phyloP scores from a whole-genome alignment of 164 flowering plant species.

The Litsea cubeba region DNA sequence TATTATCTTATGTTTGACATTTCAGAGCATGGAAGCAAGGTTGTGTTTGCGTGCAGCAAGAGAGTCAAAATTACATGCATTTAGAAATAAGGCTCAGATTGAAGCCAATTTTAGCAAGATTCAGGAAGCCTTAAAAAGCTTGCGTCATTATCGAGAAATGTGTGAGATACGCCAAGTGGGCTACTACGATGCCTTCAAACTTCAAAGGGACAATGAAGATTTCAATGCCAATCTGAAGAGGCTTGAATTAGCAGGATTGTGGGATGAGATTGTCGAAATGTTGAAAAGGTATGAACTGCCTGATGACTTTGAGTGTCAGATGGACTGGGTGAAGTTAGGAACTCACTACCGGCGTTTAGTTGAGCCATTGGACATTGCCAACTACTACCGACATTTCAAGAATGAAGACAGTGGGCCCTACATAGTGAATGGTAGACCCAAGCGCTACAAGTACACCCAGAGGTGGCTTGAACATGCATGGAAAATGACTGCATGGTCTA shows the following conservation, averaged over 20 bases:
- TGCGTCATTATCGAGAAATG: constrained; percentile 35
- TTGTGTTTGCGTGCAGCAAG: constrained; percentile 69
- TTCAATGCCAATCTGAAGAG: constrained; percentile 62
- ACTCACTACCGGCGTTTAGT: constrained; percentile 54
- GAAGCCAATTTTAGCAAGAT: constrained; percentile 34
- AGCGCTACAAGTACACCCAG: constrained; percentile 60
- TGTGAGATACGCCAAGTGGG: constrained; percentile 37
- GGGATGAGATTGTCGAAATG: constrained; percentile 78
- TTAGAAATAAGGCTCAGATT: constrained; percentile 36
- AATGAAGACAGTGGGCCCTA: constrained; percentile 70
- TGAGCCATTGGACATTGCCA: constrained; percentile 87
- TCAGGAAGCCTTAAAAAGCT: constrained; percentile 17
- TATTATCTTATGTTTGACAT: constrained; percentile 1
- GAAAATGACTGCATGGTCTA: constrained; percentile 10
- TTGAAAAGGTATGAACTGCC: constrained; percentile 60
- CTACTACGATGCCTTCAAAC: constrained; percentile 72
- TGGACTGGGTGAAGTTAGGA: constrained; percentile 55
- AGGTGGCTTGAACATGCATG: constrained; percentile 54
- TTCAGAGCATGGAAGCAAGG: constrained; percentile 65
- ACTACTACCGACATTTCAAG: constrained; percentile 68
- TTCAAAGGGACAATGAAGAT: constrained; percentile 35
- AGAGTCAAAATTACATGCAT: constrained; percentile 46
- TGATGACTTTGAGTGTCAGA: constrained; percentile 48
- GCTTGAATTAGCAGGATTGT: constrained; percentile 61
- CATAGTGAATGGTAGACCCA: constrained; percentile 55